Evolutionary conservation across 2,329 filamentous ascomycete species (phyloP), one percentile per base, ranked within the genome.

Genomic region (Colletotrichum simmondsii): DNA sequence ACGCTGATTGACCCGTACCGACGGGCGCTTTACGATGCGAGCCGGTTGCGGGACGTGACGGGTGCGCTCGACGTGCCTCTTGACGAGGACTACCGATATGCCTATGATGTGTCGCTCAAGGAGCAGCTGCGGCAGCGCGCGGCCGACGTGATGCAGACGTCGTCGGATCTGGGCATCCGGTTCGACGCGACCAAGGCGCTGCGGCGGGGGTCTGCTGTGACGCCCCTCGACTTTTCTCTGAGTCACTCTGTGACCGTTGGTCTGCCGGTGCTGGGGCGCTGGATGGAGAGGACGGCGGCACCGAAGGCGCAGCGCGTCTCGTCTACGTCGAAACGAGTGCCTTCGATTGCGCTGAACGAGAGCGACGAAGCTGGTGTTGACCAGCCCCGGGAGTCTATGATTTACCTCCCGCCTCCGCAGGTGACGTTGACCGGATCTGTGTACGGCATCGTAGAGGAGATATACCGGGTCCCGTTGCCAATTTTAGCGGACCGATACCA

Each of bases 1-100:
- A 85, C 83, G 1, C 80, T 88, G n/a, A 82, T 85, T 59, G 82
- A 87, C 61, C 84, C 85, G 16, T 77, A 79, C 19, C 81, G 83
- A 26, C 81, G 84, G 42, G 79, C 82, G 5, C 80, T 81, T 46
- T 87, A 88, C 68, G 85, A 87, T 71, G 76, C 80, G 10, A 76
- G 77, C 24, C 76, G 77, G 37, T 74, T 78, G 24, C 64, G 76
- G 49, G 75, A 76, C 19, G 4, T 46, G 30, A 69, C 65, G 30
- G 19, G 53, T 11, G 59, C 22, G 7, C n/a, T 32, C 26, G 60
- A 49, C 28, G 10, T 52, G 11, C 65, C 65, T 1, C 14, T 64
- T 10, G 71, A 78, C 16, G 77, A 77, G 4, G 72, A 74, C 16
- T 75, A 75, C 19, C 70, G 73, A 24, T 74, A 70, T 5, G 76